Conservation (phyloP, 2,329 filamentous ascomycete species). For the Clonostachys solani region DNA sequence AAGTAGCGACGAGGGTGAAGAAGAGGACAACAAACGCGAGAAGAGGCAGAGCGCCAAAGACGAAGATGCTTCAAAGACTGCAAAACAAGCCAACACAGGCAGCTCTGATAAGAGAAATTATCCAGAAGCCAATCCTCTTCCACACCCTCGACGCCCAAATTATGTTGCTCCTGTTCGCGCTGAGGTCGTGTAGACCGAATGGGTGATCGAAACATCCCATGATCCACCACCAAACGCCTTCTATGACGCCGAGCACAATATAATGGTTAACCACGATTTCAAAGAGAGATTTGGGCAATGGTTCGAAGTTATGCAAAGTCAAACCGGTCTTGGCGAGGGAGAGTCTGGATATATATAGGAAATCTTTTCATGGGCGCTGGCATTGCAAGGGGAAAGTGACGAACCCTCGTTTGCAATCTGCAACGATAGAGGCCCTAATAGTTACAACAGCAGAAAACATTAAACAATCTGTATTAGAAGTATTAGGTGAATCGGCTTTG, state of each 20-base stretch:
- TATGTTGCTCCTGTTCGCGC: slow-evolving; percentile 42
- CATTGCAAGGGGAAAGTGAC: no score
- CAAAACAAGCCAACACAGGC: slow-evolving; percentile 4
- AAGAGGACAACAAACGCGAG: slow-evolving; percentile 7
- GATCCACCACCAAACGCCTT: slow-evolving; percentile 58
- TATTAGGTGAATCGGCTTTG: no score
- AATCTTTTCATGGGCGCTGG: no score
- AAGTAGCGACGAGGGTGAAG: slow-evolving; percentile 4
- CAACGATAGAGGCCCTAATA: no score
- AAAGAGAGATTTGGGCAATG: no score
- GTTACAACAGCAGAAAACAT: no score
- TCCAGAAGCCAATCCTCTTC: slow-evolving; percentile 17
- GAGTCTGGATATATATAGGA: no score
- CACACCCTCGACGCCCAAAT: slow-evolving; percentile 30
- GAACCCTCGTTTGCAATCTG: no score
- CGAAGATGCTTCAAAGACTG: slow-evolving; percentile 1
- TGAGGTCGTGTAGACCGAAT: slow-evolving; percentile 49
- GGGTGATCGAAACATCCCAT: slow-evolving; percentile 43
- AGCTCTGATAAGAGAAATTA: slow-evolving; percentile 10
- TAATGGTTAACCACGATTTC: no score
- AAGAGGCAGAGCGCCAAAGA: slow-evolving; percentile 1
- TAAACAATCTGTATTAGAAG: no score
- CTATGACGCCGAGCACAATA: slow-evolving; percentile 45
- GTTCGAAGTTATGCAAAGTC: no score
- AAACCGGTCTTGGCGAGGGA: no score